Evolutionary conservation across 495 filamentous ascomycete species (phyloP).

Genomic region (Endocarpon pusillum): DNA sequence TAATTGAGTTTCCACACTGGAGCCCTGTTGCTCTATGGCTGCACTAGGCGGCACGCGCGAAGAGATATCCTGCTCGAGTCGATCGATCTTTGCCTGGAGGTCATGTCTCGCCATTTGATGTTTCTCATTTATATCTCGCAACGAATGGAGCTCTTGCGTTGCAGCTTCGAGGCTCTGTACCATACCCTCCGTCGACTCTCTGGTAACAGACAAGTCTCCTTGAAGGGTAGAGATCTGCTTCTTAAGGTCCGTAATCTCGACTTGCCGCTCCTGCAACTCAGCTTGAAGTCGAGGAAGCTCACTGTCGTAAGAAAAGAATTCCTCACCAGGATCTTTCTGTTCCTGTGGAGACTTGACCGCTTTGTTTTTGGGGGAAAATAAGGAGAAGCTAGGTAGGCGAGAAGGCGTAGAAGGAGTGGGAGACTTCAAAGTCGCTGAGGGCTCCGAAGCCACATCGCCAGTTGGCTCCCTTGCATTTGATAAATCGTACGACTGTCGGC

Average conservation of each 20-base stretch:
- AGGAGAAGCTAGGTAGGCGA: constrained; percentile 11
- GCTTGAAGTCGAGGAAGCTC: constrained; percentile 51
- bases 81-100: constrained; percentile 4
- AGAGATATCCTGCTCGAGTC: constrained; percentile 2
- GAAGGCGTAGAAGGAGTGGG: constrained; percentile 10
- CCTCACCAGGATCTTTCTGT: constrained; percentile 39
- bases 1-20: constrained; percentile 9
- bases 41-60: no score
- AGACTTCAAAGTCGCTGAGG: constrained; percentile 8
- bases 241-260: constrained; percentile 49
- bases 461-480: constrained; percentile 5
- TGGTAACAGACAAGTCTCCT: constrained; percentile 34
- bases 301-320: constrained; percentile 78
- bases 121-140: constrained; percentile 39
- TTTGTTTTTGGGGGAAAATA: constrained; percentile 32
- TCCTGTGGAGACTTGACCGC: constrained; percentile 13
- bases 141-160: constrained; percentile 37
- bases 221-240: constrained; percentile 38
- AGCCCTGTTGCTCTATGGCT: no score
- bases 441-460: constrained; percentile 7
- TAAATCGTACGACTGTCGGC: constrained; percentile 2
- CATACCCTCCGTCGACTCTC: constrained; percentile 49
- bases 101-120: constrained; percentile 26
- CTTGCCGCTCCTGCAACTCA: constrained; percentile 42
- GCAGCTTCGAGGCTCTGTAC: constrained; percentile 43